Percentiles rank a stretch among this genome's conserved stretches.
These are phyloP conservation scores for Lantana camara DNA, from an alignment of 257 asterid species.

Conservation along the genomic window DNA sequence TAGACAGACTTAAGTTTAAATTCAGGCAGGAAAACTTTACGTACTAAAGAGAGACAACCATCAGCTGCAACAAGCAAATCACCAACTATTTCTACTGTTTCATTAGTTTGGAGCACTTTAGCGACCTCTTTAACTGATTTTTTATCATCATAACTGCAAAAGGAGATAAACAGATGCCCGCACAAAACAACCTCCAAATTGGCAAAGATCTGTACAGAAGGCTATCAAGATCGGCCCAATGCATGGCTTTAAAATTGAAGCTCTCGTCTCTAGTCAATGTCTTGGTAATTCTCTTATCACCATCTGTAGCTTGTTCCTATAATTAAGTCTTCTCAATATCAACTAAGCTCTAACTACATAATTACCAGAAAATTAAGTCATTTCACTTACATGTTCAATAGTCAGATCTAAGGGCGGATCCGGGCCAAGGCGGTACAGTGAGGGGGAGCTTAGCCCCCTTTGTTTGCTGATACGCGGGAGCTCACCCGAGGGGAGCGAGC, in stretches of 20 bases:
- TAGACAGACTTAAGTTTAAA: constrained; percentile 61
- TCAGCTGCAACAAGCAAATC: constrained; percentile 85
- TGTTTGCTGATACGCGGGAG: constrained; percentile 43
- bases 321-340: constrained; percentile 4
- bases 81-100: constrained; percentile 42
- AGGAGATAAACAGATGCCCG: constrained; percentile 62
- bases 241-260: constrained; percentile 75
- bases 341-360: not conserved
- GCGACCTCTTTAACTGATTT: constrained; percentile 40
- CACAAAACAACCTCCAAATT: constrained; percentile 50
- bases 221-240: constrained; percentile 85
- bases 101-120: constrained; percentile 48
- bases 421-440: constrained; percentile 45
- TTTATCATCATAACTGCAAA: constrained; percentile 45
- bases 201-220: constrained; percentile 61
- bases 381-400: constrained; percentile 61
- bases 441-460: constrained; percentile 43
- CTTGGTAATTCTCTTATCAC: constrained; percentile 49
- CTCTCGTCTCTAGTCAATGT: constrained; percentile 64
- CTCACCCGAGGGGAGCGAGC: no score
- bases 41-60: constrained; percentile 71
- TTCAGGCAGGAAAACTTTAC: constrained; percentile 60
- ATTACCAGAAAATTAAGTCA: not conserved
- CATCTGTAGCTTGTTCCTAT: constrained; percentile 68
- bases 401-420: no score